These are phyloP conservation scores for Blastobotrys parvus DNA, from an alignment of 805 yeast species.

Conservation along the genomic window DNA sequence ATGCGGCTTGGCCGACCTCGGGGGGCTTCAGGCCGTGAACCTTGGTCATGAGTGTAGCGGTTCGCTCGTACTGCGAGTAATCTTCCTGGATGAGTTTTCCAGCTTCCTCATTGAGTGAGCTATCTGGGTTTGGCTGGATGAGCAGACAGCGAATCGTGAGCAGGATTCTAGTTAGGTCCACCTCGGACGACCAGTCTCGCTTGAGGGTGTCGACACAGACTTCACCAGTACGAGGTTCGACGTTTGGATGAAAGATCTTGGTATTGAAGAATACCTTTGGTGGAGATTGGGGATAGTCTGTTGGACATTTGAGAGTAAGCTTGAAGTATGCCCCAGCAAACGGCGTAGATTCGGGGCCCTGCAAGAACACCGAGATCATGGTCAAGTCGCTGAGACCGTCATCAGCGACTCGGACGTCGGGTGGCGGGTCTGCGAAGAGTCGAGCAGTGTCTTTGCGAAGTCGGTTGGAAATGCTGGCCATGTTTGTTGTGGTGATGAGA, in stretches of 20 bases:
- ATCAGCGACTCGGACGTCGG: constrained; percentile 7
- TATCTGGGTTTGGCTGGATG: constrained; percentile 27
- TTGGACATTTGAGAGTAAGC: constrained; percentile 31
- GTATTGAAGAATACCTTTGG: constrained; percentile 35
- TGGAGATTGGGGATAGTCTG: constrained; percentile 37
- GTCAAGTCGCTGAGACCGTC: constrained; percentile 4
- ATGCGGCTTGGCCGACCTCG: too few species aligned
- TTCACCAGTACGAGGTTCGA: constrained; percentile 24
- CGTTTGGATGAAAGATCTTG: constrained; percentile 26
- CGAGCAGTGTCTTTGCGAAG: constrained; percentile 8
- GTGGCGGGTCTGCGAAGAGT: constrained; percentile 8
- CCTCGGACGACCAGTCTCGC: constrained; percentile 23
- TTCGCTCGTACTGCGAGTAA: constrained; percentile 20
- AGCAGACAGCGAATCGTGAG: constrained; percentile 25
- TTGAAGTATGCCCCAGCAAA: constrained; percentile 42
- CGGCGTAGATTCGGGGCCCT: constrained; percentile 35
- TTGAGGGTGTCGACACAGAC: constrained; percentile 28
- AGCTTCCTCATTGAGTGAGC: constrained; percentile 26
- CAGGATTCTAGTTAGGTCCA: constrained; percentile 21
- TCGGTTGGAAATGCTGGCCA: constrained; percentile 1
- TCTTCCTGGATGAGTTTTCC: constrained; percentile 25
- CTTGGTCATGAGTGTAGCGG: constrained; percentile 23
- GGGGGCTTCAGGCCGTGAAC: constrained; percentile 24
- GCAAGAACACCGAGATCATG: constrained; percentile 1
- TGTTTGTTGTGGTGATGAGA: background rate